phyloP scores from a whole-genome alignment of 1,284 basidiomycete species.

The Earliella scabrosa region DNA sequence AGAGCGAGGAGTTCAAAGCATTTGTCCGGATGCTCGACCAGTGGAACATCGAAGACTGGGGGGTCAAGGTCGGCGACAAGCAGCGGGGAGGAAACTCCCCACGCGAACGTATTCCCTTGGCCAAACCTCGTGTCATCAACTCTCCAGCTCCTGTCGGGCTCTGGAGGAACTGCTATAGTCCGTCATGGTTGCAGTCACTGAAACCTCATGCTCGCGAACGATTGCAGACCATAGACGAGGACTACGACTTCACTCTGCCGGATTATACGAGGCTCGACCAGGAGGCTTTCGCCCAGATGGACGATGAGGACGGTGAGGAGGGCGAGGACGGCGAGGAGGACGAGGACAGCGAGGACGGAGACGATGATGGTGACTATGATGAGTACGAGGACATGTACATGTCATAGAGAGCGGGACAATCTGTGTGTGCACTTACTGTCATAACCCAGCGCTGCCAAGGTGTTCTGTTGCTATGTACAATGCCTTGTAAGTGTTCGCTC shows the following conservation, averaged over 20 bases:
- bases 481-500: too few relatives aligned
- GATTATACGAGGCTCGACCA: background rate
- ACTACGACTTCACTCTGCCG: slow-evolving; percentile 9
- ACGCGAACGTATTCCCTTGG: background rate
- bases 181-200: background rate
- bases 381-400: background rate
- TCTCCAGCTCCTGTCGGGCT: background rate
- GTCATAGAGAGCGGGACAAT: too few relatives aligned
- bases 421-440: too few relatives aligned
- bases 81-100: background rate
- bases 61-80: background rate
- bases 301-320: too few relatives aligned
- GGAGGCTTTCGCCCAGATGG: too few relatives aligned
- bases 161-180: slow-evolving; percentile 10
- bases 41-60: background rate
- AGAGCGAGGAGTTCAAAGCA: background rate
- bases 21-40: slow-evolving; percentile 4
- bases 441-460: too few relatives aligned
- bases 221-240: background rate
- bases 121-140: background rate
- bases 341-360: background rate
- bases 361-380: background rate
- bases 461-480: too few relatives aligned
- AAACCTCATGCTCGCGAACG: background rate
- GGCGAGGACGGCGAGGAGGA: background rate